Evolutionary conservation across 225 moss, liverwort and hornwort genomes (phyloP), one percentile per base, ranked within the genome.

Genomic region (Pseudisothecium myosuroides): DNA sequence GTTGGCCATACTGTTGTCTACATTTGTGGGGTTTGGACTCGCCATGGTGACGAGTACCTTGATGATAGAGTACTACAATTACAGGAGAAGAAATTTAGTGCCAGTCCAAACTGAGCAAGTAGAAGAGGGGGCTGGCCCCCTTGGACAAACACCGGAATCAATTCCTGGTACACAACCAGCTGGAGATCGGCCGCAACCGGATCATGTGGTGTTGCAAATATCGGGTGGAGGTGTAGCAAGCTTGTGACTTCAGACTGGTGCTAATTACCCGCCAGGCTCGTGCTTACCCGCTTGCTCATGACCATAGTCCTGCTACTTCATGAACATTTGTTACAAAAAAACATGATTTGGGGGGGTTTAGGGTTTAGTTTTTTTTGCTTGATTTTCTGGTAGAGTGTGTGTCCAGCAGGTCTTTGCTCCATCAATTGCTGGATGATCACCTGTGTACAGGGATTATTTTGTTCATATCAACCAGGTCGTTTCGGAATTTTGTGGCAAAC

Each of bases 11-110:
- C 23, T 93, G 54, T 73, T 93, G 83, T 41, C 90, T 32, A 87
- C 90, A 23, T 93, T 93, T 76, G 90, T 90, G 68, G 93, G 93
- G 17, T 92, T 92, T 88, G 93, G 93, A 62, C 61, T 80, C 3
- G 90, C 93, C 39, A 93, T 92, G 93, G 87, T 90, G 82, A 86
- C 83, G 2, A 89, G 87, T 60, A 92, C 93, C 45, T 32, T 92
- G 85, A 87, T 90, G 49, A 47, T 80, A 65, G 93, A 93, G 87
- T 89, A 86, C 67, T 26, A 59, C 22, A 92, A 92, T 22, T 89
- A 89, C 89, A 92, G 49, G 45, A 61, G 80, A 71, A 87, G 92
- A 24, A 71, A 47, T 17, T 22, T 22, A 34, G 72, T n/a, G 45
- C 84, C 85, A 52, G 37, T 23, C 2, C 85, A 50, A 80, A 84